Percentiles rank a stretch among this genome's conserved stretches.
phyloP scores from a whole-genome alignment of 2,329 filamentous ascomycete species.

The Monosporascus sp. region DNA sequence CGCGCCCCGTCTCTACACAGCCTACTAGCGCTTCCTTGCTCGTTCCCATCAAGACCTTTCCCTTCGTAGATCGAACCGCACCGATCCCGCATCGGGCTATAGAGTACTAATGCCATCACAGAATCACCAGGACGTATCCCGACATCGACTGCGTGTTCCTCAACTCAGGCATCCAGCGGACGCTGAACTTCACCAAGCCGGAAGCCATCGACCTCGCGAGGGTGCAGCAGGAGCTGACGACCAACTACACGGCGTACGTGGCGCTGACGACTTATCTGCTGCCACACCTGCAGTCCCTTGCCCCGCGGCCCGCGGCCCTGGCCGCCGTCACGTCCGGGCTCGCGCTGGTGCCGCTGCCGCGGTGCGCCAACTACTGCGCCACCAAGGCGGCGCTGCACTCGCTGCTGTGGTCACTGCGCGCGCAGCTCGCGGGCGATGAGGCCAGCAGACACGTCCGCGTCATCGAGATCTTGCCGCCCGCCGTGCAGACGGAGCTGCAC shows the following conservation, averaged over 20 bases:
- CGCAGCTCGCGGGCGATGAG: constrained; percentile 31
- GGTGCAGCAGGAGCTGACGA: constrained; percentile 38
- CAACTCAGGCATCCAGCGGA: constrained; percentile 51
- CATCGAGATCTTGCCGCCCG: constrained; percentile 44
- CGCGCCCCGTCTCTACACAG: too few relatives aligned
- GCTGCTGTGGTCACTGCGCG: constrained; percentile 39
- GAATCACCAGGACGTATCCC: constrained; percentile 35
- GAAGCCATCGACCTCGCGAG: constrained; percentile 26
- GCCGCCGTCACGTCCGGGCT: constrained; percentile 38
- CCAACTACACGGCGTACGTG: constrained; percentile 44
- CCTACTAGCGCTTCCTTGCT: too few relatives aligned
- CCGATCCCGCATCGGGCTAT: too few relatives aligned
- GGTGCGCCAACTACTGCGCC: constrained; percentile 46
- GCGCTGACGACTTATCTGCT: constrained; percentile 41
- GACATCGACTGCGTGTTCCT: constrained; percentile 52
- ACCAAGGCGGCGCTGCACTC: constrained; percentile 49
- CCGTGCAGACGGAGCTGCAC: constrained; percentile 46
- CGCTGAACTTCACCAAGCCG: constrained; percentile 42
- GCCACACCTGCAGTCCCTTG: constrained; percentile 33
- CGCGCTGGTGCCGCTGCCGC: constrained; percentile 40
- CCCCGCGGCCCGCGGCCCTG: constrained; percentile 19
- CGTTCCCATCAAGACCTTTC: too few relatives aligned
- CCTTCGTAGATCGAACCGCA: too few relatives aligned
- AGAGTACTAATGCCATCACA: constrained; percentile 8
- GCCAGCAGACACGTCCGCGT: constrained; percentile 31